Percentiles rank a stretch among this genome's conserved stretches.
phyloP scores from a whole-genome alignment of 495 filamentous ascomycete genomes.

The Penicillium paradoxum region DNA sequence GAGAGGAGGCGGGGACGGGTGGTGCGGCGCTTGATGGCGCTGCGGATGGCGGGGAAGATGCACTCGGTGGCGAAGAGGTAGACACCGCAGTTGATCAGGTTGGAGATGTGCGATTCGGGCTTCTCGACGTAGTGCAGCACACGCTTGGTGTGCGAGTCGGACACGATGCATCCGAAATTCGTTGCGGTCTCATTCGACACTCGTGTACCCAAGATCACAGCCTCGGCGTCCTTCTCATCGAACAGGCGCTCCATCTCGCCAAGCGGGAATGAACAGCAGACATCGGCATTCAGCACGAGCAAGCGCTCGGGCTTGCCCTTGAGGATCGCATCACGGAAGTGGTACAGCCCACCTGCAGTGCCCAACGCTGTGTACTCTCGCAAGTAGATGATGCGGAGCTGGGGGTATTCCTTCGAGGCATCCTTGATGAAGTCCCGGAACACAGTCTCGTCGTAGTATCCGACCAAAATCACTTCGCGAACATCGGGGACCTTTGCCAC shows the following conservation, averaged over 20 bases:
- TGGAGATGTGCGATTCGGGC: slow-evolving; percentile 96
- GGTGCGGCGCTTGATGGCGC: slow-evolving; percentile 91
- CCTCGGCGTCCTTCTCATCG: slow-evolving; percentile 93
- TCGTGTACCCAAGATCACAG: slow-evolving; percentile 90
- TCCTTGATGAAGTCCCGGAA: slow-evolving; percentile 98
- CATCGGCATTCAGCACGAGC: slow-evolving; percentile 97
- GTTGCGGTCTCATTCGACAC: slow-evolving; percentile 87
- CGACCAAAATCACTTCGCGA: slow-evolving; percentile 93
- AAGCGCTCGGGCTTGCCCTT: slow-evolving; percentile 92
- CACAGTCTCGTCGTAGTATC: slow-evolving; percentile 96
- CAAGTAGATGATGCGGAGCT: slow-evolving; percentile 89
- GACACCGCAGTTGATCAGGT: slow-evolving; percentile 98
- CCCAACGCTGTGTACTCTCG: slow-evolving; percentile 96
- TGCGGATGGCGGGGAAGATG: slow-evolving; percentile 94
- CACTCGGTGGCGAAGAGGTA: slow-evolving; percentile 94
- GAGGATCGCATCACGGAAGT: slow-evolving; percentile 98
- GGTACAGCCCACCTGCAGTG: slow-evolving; percentile 94
- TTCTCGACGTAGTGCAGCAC: slow-evolving; percentile 99
- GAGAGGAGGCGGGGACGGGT: slow-evolving; percentile 86
- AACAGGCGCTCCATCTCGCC: slow-evolving; percentile 92
- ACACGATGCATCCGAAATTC: slow-evolving; percentile 98
- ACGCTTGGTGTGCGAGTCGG: slow-evolving; percentile 88
- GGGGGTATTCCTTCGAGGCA: slow-evolving; percentile 73
- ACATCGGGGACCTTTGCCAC: slow-evolving; percentile 88
- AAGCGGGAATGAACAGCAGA: slow-evolving; percentile 98